phyloP scores from a whole-genome alignment of 2,329 filamentous ascomycete species.

The Macrophomina tecta region DNA sequence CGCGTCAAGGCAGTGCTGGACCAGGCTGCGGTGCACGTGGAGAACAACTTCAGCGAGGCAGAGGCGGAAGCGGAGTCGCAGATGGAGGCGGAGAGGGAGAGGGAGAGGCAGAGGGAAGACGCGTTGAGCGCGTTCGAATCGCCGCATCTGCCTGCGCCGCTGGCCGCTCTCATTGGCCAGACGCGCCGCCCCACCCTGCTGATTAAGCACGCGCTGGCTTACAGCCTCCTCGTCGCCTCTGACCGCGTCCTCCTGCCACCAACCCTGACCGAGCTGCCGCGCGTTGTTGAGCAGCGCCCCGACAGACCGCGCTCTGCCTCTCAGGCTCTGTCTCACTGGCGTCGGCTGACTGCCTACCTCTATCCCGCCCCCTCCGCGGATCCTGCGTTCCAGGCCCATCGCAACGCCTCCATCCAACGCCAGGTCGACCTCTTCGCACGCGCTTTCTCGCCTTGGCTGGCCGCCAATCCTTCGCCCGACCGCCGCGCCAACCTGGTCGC shows the following conservation, averaged over 20 bases:
- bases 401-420: not conserved
- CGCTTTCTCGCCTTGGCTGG: not conserved
- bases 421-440: not conserved
- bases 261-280: not conserved
- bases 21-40: conserved; percentile 13
- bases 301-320: not conserved
- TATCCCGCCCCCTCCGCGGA: not conserved
- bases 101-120: not conserved
- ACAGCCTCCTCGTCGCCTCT: not conserved
- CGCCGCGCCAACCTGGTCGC: not conserved
- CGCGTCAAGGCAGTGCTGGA: conserved; percentile 9
- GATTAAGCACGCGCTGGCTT: conserved; percentile 3
- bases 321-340: conserved; percentile 11
- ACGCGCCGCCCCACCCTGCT: not conserved
- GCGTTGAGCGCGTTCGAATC: not conserved
- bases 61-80: not conserved
- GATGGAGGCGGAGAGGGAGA: not conserved
- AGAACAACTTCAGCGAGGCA: conserved; percentile 9
- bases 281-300: not conserved
- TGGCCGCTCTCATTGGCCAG: not conserved
- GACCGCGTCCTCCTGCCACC: not conserved
- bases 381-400: not conserved
- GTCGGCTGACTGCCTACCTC: not conserved
- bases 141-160: conserved; percentile 9
- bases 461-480: not conserved